Evolutionary conservation across 306 rosid genomes (phyloP).

Genomic region (Inga oerstediana): DNA sequence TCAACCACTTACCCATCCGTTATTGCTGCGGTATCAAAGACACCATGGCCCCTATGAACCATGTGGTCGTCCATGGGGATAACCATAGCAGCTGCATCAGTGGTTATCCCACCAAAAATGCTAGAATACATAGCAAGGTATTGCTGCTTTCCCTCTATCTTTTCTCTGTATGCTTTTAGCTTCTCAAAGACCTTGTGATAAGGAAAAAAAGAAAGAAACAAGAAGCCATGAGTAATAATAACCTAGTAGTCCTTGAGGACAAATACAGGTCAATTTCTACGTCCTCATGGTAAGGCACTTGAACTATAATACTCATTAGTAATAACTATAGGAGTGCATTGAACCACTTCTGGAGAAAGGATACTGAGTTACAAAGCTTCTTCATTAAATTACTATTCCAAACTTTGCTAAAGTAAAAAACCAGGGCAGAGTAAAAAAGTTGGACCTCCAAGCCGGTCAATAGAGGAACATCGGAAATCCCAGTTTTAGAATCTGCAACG

Average conservation of each 20-base stretch:
- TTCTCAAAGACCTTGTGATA: slow-evolving; percentile 58
- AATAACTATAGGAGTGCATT: not conserved
- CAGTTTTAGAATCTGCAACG: slow-evolving; percentile 49
- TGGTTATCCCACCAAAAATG: slow-evolving; percentile 78
- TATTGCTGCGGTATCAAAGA: slow-evolving; percentile 91
- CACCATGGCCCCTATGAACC: slow-evolving; percentile 97
- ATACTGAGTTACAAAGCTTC: not conserved
- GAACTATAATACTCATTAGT: not conserved
- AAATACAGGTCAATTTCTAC: not conserved
- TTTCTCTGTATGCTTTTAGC: slow-evolving; percentile 55
- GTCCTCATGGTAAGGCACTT: not conserved
- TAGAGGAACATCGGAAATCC: slow-evolving; percentile 51
- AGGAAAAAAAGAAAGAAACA: slow-evolving; percentile 4
- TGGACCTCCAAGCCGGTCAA: slow-evolving; percentile 62
- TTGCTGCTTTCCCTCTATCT: slow-evolving; percentile 55
- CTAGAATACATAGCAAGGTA: slow-evolving; percentile 93
- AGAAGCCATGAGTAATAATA: slow-evolving; percentile 20
- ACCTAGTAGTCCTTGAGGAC: not conserved
- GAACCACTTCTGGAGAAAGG: not conserved
- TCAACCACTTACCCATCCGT: slow-evolving; percentile 74
- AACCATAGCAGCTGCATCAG: slow-evolving; percentile 83
- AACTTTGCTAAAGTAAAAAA: not conserved
- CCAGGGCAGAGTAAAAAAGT: not conserved
- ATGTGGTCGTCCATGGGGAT: slow-evolving; percentile 93
- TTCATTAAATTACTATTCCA: not conserved